Percentiles rank a stretch among this genome's conserved stretches.
Evolutionary conservation across 1,284 basidiomycete genomes (phyloP).

Genomic region (Marasmius fiardii): DNA sequence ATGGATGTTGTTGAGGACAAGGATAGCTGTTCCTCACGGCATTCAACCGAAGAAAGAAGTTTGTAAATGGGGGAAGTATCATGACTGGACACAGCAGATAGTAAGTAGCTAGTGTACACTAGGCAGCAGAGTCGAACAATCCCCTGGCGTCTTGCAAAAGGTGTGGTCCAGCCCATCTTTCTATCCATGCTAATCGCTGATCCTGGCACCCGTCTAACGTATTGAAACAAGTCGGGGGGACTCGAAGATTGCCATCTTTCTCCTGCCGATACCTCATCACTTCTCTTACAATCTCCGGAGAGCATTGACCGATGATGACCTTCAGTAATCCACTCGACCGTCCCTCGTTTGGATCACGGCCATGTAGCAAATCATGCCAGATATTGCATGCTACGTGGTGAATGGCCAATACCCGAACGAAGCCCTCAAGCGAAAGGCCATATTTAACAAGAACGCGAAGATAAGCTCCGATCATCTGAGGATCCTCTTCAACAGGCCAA

Average conservation of each 20-base stretch:
- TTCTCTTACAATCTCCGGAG: slow-evolving; percentile 43
- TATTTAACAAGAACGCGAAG: slow-evolving; percentile 47
- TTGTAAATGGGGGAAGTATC: too few relatives aligned
- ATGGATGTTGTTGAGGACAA: too few relatives aligned
- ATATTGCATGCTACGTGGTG: slow-evolving; percentile 80
- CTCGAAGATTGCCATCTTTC: slow-evolving; percentile 21
- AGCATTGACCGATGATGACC: slow-evolving; percentile 49
- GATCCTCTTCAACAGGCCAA: slow-evolving; percentile 68
- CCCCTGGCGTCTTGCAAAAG: slow-evolving; percentile 1
- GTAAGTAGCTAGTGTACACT: background rate
- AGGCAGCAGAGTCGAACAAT: background rate
- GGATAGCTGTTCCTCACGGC: too few relatives aligned
- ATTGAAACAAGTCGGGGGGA: slow-evolving; percentile 40
- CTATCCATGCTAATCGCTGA: background rate
- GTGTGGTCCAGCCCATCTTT: slow-evolving; percentile 1
- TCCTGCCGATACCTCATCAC: slow-evolving; percentile 51
- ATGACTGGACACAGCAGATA: background rate
- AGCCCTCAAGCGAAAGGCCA: slow-evolving; percentile 42
- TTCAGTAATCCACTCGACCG: slow-evolving; percentile 47
- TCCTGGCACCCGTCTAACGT: background rate
- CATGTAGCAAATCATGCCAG: slow-evolving; percentile 58
- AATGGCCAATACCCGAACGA: slow-evolving; percentile 69
- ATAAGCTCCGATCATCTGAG: slow-evolving; percentile 64
- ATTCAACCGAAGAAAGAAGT: too few relatives aligned
- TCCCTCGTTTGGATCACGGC: slow-evolving; percentile 29